Evolutionary conservation across 768 basidiomycete species (phyloP).

Genomic region (Cyathus striatus): DNA sequence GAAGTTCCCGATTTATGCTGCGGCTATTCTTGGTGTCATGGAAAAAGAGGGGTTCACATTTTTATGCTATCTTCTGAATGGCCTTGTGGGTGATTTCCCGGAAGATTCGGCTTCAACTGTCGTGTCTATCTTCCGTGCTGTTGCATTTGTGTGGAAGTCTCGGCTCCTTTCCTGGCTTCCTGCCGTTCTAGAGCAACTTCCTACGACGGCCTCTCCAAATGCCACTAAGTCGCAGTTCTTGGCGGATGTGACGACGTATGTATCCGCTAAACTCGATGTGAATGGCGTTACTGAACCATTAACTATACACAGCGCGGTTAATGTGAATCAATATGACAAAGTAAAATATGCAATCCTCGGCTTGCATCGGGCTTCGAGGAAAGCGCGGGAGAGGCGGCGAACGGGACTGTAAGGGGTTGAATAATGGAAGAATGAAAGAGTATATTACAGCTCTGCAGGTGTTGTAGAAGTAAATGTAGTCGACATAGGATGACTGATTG

Average conservation of each 20-base stretch:
- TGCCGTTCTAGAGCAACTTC: slow-evolving; percentile 64
- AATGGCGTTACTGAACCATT: background rate
- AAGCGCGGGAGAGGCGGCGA: slow-evolving; percentile 62
- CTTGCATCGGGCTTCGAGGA: slow-evolving; percentile 70
- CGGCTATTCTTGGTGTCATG: slow-evolving; percentile 55
- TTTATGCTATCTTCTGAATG: slow-evolving; percentile 62
- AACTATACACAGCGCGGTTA: slow-evolving; percentile 53
- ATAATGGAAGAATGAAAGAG: background rate
- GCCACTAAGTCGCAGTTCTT: slow-evolving; percentile 71
- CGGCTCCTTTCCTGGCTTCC: slow-evolving; percentile 74
- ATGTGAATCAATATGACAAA: slow-evolving; percentile 65
- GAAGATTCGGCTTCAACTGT: slow-evolving; percentile 75
- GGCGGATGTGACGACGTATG: slow-evolving; percentile 69
- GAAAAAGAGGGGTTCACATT: slow-evolving; percentile 72
- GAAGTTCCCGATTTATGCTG: slow-evolving; percentile 58
- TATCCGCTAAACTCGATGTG: slow-evolving; percentile 6
- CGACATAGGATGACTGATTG: no score
- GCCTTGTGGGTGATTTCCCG: slow-evolving; percentile 83
- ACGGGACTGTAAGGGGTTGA: slow-evolving; percentile 30
- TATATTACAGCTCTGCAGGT: background rate
- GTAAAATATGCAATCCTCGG: slow-evolving; percentile 74
- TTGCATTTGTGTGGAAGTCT: slow-evolving; percentile 61
- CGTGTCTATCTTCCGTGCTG: slow-evolving; percentile 70
- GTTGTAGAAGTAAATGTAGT: no score
- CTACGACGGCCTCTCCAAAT: slow-evolving; percentile 51